phyloP scores from a whole-genome alignment of 2,329 filamentous ascomycete species.

The Ophiostoma fasciatum region DNA sequence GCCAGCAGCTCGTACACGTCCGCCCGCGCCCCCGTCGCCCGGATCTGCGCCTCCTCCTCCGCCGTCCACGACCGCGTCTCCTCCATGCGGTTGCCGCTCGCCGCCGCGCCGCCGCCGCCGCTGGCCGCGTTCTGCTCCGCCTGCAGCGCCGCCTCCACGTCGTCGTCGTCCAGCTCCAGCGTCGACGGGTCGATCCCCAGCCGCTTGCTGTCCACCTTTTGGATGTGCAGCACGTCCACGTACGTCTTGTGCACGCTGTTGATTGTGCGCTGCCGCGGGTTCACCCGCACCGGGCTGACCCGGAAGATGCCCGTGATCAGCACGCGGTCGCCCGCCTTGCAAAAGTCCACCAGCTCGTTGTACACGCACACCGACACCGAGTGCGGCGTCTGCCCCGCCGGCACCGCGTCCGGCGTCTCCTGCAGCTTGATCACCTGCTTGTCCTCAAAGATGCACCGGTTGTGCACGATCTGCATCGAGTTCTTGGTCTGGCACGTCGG shows the following conservation, averaged over 20 bases:
- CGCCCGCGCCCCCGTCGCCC: constrained; percentile 57
- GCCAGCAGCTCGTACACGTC: constrained; percentile 91
- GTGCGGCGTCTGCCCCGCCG: constrained; percentile 91
- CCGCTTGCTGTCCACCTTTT: constrained; percentile 91
- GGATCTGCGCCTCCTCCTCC: constrained; percentile 84
- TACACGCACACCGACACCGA: constrained; percentile 94
- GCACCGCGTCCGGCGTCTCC: constrained; percentile 89
- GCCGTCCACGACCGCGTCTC: constrained; percentile 70
- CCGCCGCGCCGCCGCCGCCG: constrained; percentile 32
- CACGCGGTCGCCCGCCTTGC: constrained; percentile 92
- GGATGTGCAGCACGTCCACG: constrained; percentile 85
- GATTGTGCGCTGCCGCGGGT: constrained; percentile 79
- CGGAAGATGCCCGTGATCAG: constrained; percentile 96
- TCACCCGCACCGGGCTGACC: constrained; percentile 83
- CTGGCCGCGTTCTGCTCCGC: constrained; percentile 15
- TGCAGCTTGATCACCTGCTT: constrained; percentile 99
- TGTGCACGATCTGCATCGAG: constrained; percentile 97
- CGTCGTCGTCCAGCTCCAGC: constrained; percentile 56
- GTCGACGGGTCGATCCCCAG: constrained; percentile 86
- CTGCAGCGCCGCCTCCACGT: constrained; percentile 32
- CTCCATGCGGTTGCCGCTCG: constrained; percentile 60
- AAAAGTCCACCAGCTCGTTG: constrained; percentile 92
- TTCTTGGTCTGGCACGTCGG: constrained; percentile 70
- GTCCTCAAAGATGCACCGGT: constrained; percentile 85
- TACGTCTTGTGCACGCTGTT: constrained; percentile 98